These are phyloP conservation scores for Vinca minor DNA, from an alignment of 257 asterid genomes.

Conservation along the genomic window DNA sequence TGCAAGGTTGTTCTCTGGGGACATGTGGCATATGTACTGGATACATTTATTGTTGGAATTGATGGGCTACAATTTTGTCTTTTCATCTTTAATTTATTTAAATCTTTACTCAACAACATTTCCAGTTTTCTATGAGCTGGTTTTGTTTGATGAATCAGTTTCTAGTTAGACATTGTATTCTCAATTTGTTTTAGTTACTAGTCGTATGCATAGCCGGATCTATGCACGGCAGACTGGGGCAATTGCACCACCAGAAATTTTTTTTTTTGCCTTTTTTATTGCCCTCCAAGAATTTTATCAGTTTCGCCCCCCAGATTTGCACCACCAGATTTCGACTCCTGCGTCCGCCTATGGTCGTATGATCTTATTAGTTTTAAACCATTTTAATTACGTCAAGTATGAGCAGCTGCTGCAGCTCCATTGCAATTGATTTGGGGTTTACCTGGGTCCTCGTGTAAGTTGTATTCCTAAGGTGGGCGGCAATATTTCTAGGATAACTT, in stretches of 20 bases:
- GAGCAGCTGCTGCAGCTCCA: background rate
- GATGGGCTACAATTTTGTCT: constrained; percentile 25
- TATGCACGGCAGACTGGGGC: no score
- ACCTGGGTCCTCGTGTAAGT: background rate
- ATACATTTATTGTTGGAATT: constrained; percentile 31
- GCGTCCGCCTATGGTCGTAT: no score
- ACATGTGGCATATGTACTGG: constrained; percentile 33
- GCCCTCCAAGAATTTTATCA: no score
- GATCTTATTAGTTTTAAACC: background rate
- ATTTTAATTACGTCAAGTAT: background rate
- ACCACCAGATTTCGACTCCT: no score
- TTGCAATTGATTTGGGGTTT: background rate
- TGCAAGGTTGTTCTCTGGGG: constrained; percentile 20
- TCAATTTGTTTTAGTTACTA: background rate
- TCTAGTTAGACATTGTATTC: background rate
- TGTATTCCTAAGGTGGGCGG: background rate
- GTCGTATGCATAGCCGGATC: no score
- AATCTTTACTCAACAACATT: background rate
- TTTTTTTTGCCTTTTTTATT: no score
- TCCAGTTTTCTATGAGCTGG: background rate
- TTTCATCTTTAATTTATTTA: constrained; percentile 5
- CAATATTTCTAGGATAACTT: background rate
- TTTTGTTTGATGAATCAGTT: background rate
- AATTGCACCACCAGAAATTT: no score
- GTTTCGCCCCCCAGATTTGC: no score